Evolutionary conservation across 164 flowering plant genomes (phyloP).

Genomic region (Brasenia schreberi): DNA sequence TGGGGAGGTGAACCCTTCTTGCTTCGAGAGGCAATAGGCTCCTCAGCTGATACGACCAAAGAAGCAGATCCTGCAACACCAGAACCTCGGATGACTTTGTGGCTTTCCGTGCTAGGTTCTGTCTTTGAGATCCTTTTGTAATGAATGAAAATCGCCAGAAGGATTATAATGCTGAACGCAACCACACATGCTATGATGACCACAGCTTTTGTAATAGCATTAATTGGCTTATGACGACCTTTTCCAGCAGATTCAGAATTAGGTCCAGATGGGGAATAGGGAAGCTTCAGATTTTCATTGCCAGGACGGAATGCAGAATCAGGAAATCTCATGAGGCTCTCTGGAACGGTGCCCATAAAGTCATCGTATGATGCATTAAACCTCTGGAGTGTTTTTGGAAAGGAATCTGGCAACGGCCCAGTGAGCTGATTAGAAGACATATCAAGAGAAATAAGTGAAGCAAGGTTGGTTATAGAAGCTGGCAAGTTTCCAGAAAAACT

Average conservation of each 20-base stretch:
- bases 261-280: conserved; percentile 42
- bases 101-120: conserved; percentile 15
- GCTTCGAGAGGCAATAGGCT: conserved; percentile 38
- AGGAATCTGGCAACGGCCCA: conserved; percentile 64
- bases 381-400: conserved; percentile 39
- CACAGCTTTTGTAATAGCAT: conserved; percentile 43
- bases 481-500: conserved; percentile 79
- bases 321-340: conserved; percentile 60
- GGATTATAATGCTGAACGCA: conserved; percentile 42
- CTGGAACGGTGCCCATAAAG: conserved; percentile 81
- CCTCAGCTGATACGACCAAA: conserved; percentile 66
- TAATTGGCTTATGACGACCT: conserved; percentile 29
- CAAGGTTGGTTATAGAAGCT: conserved; percentile 38
- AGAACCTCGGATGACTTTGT: conserved; percentile 24
- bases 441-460: conserved; percentile 45
- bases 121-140: conserved; percentile 41
- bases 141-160: conserved; percentile 50
- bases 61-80: conserved; percentile 19
- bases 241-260: conserved; percentile 13
- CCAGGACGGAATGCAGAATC: conserved; percentile 84
- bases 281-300: conserved; percentile 41
- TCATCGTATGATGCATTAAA: conserved; percentile 85
- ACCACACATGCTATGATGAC: conserved; percentile 54
- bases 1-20: conserved; percentile 67
- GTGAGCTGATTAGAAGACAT: conserved; percentile 67